phyloP scores from a whole-genome alignment of 2,329 filamentous ascomycete species.

The Knufia petricola region DNA sequence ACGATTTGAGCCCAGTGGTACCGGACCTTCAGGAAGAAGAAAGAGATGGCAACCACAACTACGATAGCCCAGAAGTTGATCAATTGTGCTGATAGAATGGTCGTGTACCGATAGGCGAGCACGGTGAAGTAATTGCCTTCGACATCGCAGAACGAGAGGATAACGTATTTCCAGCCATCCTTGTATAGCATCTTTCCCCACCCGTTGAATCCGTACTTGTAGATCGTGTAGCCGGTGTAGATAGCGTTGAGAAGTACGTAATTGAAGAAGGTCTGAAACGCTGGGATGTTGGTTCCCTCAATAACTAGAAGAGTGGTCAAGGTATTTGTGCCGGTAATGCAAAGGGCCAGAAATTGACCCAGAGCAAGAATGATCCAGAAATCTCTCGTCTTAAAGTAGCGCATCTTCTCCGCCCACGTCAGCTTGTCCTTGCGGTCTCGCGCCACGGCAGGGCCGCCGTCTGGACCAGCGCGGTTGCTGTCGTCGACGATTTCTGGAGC shows the following conservation, averaged over 20 bases:
- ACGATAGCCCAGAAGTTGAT: slow-evolving; percentile 99
- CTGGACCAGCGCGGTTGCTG: slow-evolving; percentile 18
- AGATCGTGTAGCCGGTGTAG: slow-evolving; percentile 71
- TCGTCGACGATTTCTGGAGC: slow-evolving; percentile 27
- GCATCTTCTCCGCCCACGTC: slow-evolving; percentile 37
- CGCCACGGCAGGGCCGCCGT: slow-evolving; percentile 26
- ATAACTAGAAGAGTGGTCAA: slow-evolving; percentile 66
- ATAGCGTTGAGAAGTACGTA: slow-evolving; percentile 75
- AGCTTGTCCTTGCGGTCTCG: slow-evolving; percentile 36
- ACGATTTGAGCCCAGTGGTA: slow-evolving; percentile 79
- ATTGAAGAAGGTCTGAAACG: slow-evolving; percentile 93
- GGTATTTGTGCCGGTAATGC: slow-evolving; percentile 88
- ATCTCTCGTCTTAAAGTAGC: slow-evolving; percentile 72
- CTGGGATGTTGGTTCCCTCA: slow-evolving; percentile 69
- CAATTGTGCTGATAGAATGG: slow-evolving; percentile 82
- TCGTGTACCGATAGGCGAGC: slow-evolving; percentile 84
- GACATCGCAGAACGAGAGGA: slow-evolving; percentile 87
- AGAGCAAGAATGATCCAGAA: slow-evolving; percentile 78
- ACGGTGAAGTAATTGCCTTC: slow-evolving; percentile 98
- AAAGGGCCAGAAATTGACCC: slow-evolving; percentile 76
- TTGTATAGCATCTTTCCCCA: slow-evolving; percentile 55
- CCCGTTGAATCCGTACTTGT: slow-evolving; percentile 64
- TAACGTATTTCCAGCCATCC: slow-evolving; percentile 88
- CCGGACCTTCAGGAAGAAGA: slow-evolving; percentile 71
- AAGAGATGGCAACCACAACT: slow-evolving; percentile 76